A percentile compares a stretch with the other conserved stretches of the same genome.
phyloP scores from a whole-genome alignment of 176 grass and related monocot genomes.

The Avena sativa region DNA sequence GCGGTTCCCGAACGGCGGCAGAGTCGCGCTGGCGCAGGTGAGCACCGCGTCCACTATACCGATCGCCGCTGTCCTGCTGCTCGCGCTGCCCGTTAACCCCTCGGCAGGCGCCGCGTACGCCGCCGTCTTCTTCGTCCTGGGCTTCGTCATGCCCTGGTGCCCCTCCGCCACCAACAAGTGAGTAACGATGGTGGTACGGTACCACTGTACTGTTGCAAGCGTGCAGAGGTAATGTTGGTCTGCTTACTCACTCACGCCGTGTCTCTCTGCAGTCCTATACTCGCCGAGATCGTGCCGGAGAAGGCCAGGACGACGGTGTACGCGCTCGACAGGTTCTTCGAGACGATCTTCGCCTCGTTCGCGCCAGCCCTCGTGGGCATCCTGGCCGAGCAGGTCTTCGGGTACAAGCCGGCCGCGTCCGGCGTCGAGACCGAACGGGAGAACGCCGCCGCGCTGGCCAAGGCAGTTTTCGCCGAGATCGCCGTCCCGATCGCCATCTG shows the following conservation, averaged over 20 bases:
- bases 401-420: neutral
- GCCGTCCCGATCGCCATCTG: conserved; percentile 47
- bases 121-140: conserved; percentile 30
- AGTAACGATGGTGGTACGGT: neutral
- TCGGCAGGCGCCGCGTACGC: neutral
- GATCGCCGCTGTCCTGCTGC: conserved; percentile 47
- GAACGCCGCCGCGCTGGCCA: conserved; percentile 61
- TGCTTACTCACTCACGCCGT: neutral
- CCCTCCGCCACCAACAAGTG: conserved; percentile 37
- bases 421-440: conserved; percentile 32
- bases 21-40: conserved; percentile 28
- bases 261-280: conserved; percentile 48
- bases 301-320: conserved; percentile 47
- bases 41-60: conserved; percentile 45
- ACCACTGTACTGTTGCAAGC: too few species aligned
- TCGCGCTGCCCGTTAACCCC: conserved; percentile 51
- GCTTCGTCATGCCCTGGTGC: conserved; percentile 41
- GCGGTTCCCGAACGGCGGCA: too few species aligned
- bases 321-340: conserved; percentile 43
- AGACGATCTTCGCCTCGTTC: conserved; percentile 61
- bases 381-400: conserved; percentile 42
- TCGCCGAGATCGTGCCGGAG: conserved; percentile 58
- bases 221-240: neutral
- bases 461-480: conserved; percentile 52
- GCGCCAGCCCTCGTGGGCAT: conserved; percentile 60